phyloP scores from a whole-genome alignment of 768 basidiomycete species.

The Panus rudis region DNA sequence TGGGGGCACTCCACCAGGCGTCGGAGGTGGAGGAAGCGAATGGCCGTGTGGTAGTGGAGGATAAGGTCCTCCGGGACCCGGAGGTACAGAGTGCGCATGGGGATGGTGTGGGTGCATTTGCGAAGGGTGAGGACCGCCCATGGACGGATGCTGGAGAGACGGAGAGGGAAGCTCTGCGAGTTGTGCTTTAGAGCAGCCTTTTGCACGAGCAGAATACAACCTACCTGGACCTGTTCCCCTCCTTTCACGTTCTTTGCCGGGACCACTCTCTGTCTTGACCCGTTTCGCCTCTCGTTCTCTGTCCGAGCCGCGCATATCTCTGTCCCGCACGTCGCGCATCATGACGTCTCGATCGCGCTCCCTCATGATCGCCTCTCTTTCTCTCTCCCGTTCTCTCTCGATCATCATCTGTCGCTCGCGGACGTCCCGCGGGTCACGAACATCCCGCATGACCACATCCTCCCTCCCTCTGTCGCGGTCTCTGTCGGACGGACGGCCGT shows the following conservation, averaged over 20 bases:
- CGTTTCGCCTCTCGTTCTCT: constrained; percentile 53
- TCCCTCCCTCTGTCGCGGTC: constrained; percentile 28
- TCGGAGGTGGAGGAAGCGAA: background rate
- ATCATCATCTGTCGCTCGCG: constrained; percentile 12
- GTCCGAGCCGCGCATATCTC: constrained; percentile 1
- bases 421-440: constrained; percentile 12
- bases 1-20: background rate
- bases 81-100: no score
- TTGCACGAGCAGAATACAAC: no score
- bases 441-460: constrained; percentile 26
- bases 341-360: constrained; percentile 19
- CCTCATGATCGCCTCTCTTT: constrained; percentile 21
- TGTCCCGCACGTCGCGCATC: constrained; percentile 5
- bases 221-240: no score
- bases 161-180: constrained; percentile 16
- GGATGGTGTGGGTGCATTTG: no score
- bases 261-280: constrained; percentile 45
- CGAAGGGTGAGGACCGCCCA: no score
- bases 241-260: no score
- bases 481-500: constrained; percentile 12
- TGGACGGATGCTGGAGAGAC: constrained; percentile 13
- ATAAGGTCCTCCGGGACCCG: no score
- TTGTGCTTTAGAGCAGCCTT: no score
- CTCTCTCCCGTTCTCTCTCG: constrained; percentile 20
- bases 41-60: background rate